Conservation (phyloP, 139 green algal genomes). For the Tetraselmis striata region DNA sequence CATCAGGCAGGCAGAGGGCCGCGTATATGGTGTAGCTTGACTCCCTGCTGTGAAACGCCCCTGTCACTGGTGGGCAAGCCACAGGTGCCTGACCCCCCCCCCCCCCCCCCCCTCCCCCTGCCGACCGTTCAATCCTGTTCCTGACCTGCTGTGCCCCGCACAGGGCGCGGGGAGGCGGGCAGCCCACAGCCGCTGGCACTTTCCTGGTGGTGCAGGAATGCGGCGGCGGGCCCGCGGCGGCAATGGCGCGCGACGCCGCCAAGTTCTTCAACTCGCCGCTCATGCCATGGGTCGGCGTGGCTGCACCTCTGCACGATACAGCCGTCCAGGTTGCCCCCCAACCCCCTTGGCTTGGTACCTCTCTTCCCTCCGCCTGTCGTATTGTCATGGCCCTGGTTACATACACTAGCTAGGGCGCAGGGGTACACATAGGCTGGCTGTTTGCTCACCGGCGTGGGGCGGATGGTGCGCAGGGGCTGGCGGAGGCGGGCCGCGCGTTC, state of each 20-base stretch:
- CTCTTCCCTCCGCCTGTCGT: too few species aligned
- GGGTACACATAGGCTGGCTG: too few species aligned
- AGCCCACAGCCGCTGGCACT: constrained; percentile 11
- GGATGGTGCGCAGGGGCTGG: background rate
- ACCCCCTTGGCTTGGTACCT: too few species aligned
- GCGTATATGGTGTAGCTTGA: too few species aligned
- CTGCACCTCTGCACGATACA: constrained; percentile 22
- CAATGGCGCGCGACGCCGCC: constrained; percentile 16
- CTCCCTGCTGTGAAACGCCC: too few species aligned
- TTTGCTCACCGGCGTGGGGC: too few species aligned
- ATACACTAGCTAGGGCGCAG: too few species aligned
- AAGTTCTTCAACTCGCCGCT: constrained; percentile 34
- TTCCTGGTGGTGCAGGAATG: constrained; percentile 43
- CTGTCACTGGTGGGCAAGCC: too few species aligned
- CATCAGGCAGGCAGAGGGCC: background rate
- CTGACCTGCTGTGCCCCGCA: constrained; percentile 6
- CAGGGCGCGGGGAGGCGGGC: background rate
- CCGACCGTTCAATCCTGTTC: too few species aligned
- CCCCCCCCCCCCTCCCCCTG: too few species aligned
- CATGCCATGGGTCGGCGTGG: constrained; percentile 55
- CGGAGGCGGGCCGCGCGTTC: constrained; percentile 38
- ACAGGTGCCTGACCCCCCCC: too few species aligned
- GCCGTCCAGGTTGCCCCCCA: background rate
- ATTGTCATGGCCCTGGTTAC: too few species aligned
- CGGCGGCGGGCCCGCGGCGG: constrained; percentile 23